Evolutionary conservation across 148 eudicot species (phyloP).

Genomic region (Rhododendron molle): DNA sequence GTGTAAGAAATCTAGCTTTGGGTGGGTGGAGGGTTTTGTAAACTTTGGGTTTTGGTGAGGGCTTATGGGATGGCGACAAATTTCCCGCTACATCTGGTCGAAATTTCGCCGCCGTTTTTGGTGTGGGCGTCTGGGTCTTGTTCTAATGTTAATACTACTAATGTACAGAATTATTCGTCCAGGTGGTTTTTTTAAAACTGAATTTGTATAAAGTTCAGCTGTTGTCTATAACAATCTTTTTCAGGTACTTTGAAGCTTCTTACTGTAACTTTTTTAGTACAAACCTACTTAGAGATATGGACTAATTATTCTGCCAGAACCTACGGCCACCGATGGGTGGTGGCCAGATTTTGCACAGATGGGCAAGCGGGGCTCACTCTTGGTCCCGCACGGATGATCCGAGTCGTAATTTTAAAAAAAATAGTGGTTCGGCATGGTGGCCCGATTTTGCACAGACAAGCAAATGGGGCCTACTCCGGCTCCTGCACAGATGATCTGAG

Average conservation of each 20-base stretch:
- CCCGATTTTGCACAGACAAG: no score
- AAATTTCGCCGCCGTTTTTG: neutral
- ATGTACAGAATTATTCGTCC: neutral
- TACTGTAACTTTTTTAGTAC: neutral
- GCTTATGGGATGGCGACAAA: neutral
- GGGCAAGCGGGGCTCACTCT: no score
- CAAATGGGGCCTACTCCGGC: accelerated
- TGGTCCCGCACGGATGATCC: no score
- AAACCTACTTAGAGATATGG: neutral
- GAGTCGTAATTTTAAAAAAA: no score
- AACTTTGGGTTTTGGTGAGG: neutral
- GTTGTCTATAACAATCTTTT: neutral
- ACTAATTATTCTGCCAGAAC: neutral
- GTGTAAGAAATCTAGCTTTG: neutral
- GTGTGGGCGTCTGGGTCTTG: neutral
- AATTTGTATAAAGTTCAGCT: neutral
- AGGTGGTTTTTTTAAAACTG: neutral
- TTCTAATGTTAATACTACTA: neutral
- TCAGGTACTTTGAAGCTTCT: neutral
- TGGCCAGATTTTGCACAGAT: no score
- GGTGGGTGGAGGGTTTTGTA: neutral
- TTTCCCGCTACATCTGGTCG: neutral
- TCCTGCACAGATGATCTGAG: no score
- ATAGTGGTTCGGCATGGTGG: no score
- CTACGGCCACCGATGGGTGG: no score